These are phyloP conservation scores for Ustilago esculenta DNA, from an alignment of 1,284 basidiomycete species.

Conservation along the genomic window DNA sequence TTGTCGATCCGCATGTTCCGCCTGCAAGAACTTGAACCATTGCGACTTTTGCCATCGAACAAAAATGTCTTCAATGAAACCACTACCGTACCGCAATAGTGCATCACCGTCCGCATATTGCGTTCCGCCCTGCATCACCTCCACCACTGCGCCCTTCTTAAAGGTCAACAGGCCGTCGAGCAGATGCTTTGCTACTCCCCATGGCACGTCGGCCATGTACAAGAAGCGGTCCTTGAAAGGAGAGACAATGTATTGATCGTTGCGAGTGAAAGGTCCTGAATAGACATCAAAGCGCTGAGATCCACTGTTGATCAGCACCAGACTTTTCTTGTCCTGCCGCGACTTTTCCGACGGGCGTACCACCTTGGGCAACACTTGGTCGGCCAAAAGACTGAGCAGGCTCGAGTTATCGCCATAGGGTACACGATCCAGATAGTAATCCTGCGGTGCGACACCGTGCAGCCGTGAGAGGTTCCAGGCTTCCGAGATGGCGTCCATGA, in stretches of 20 bases:
- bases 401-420: slow-evolving; percentile 49
- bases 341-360: slow-evolving; percentile 55
- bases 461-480: slow-evolving; percentile 60
- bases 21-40: slow-evolving; percentile 42
- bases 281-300: slow-evolving; percentile 63
- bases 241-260: slow-evolving; percentile 64
- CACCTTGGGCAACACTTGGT: slow-evolving; percentile 60
- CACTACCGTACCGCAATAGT: slow-evolving; percentile 24
- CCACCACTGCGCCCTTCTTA: slow-evolving; percentile 44
- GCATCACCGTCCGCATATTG: slow-evolving; percentile 37
- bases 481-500: slow-evolving; percentile 58
- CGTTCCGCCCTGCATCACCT: slow-evolving; percentile 38
- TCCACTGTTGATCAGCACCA: slow-evolving; percentile 64
- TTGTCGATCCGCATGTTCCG: slow-evolving; percentile 20
- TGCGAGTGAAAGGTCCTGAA: slow-evolving; percentile 59
- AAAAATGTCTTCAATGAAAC: slow-evolving; percentile 45
- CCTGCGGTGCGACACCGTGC: slow-evolving; percentile 60
- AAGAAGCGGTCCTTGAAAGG: slow-evolving; percentile 63
- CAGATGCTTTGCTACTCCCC: slow-evolving; percentile 50
- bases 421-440: slow-evolving; percentile 63
- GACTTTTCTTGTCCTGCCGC: slow-evolving; percentile 39
- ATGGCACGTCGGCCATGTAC: slow-evolving; percentile 58
- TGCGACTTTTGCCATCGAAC: slow-evolving; percentile 46
- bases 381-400: slow-evolving; percentile 54
- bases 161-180: slow-evolving; percentile 39